Conservation (phyloP, 306 rosid species). For the Coriaria nepalensis region DNA sequence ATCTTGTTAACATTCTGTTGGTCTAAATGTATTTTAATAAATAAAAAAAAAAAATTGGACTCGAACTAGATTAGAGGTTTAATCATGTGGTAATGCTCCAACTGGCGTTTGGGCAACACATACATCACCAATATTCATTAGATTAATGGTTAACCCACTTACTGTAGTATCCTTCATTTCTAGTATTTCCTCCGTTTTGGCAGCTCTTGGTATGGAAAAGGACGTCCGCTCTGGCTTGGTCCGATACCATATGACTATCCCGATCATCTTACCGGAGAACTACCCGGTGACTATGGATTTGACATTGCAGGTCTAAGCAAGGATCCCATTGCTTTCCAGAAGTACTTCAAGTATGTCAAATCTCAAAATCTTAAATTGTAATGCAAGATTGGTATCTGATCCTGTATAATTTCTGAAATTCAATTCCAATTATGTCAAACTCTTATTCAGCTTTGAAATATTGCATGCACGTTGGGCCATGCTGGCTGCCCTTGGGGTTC, state of each 20-base stretch:
- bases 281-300: slow-evolving; percentile 91
- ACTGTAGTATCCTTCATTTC: not conserved
- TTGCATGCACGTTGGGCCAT: slow-evolving; percentile 99
- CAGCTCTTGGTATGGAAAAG: slow-evolving; percentile 87
- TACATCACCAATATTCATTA: too few relatives aligned
- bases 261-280: slow-evolving; percentile 59
- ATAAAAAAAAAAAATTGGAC: too few relatives aligned
- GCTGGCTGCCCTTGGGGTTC: slow-evolving; percentile 78
- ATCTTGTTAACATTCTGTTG: too few relatives aligned
- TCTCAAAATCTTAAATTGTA: slow-evolving; percentile 1
- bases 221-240: slow-evolving; percentile 90
- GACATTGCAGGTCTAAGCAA: slow-evolving; percentile 67
- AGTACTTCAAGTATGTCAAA: slow-evolving; percentile 59
- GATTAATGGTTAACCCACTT: too few relatives aligned
- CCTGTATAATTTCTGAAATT: too few relatives aligned
- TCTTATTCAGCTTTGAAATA: slow-evolving; percentile 60
- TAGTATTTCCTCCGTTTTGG: too few relatives aligned
- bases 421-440: not conserved
- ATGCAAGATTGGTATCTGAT: not conserved
- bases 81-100: too few relatives aligned
- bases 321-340: slow-evolving; percentile 54
- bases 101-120: too few relatives aligned
- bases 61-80: too few relatives aligned
- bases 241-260: slow-evolving; percentile 79
- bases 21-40: too few relatives aligned